These are phyloP conservation scores for Hyphopichia pseudoburtonii DNA, from an alignment of 1,139 yeast species.

Conservation along the genomic window DNA sequence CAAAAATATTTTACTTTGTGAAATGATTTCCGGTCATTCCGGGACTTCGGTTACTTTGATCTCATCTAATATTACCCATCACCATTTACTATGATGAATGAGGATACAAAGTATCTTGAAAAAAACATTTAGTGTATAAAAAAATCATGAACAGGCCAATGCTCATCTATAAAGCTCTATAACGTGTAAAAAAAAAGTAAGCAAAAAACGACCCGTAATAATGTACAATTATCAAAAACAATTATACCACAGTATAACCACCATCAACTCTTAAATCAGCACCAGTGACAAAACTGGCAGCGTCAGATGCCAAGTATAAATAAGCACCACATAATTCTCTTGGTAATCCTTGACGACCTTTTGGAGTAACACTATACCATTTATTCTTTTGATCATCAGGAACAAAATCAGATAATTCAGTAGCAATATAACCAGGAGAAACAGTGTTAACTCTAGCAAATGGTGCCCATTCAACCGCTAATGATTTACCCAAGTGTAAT, in stretches of 20 bases:
- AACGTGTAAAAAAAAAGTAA: not conserved
- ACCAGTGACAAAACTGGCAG: constrained; percentile 45
- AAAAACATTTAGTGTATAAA: too few species aligned
- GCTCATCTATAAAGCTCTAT: too few species aligned
- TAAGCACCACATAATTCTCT: constrained; percentile 46
- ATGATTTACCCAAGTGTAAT: constrained; percentile 29
- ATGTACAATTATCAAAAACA: too few species aligned
- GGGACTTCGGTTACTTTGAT: too few species aligned
- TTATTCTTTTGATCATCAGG: constrained; percentile 21
- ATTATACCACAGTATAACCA: constrained; percentile 37
- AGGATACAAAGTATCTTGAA: too few species aligned
- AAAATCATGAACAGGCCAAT: too few species aligned
- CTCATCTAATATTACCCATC: too few species aligned
- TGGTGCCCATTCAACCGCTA: constrained; percentile 33
- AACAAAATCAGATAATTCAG: constrained; percentile 47
- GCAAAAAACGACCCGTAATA: not conserved
- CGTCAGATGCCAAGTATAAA: constrained; percentile 41
- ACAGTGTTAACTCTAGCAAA: constrained; percentile 34
- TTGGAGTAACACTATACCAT: constrained; percentile 34
- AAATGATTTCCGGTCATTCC: too few species aligned
- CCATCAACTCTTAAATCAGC: constrained; percentile 49
- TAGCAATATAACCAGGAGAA: constrained; percentile 34
- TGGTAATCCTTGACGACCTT: constrained; percentile 42
- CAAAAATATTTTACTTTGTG: too few species aligned
- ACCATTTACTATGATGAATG: too few species aligned